A percentile compares a stretch with the other conserved stretches of the same genome.
Evolutionary conservation across 768 basidiomycete species (phyloP).

Genomic region (Epithele typhae): DNA sequence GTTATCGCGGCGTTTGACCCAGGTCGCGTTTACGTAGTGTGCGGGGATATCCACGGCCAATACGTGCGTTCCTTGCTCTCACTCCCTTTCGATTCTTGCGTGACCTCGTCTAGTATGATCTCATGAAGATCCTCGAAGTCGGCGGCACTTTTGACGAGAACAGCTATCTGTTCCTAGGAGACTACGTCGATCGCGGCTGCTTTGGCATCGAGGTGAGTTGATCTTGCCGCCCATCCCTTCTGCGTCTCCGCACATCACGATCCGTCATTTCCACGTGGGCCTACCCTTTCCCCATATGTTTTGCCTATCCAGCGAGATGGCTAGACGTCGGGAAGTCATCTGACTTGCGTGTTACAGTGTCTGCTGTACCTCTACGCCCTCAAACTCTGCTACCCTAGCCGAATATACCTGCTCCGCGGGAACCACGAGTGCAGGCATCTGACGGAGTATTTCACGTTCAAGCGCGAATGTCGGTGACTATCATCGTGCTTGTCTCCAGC

Average conservation of each 20-base stretch:
- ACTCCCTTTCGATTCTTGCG: not conserved
- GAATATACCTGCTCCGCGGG: constrained; percentile 81
- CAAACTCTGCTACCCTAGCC: constrained; percentile 86
- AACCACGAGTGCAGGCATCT: constrained; percentile 98
- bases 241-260: no score
- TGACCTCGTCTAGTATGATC: constrained; percentile 66
- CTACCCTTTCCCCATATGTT: not conserved
- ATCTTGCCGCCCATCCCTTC: not conserved
- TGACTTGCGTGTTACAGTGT: constrained; percentile 64
- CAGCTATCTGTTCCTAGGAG: constrained; percentile 89
- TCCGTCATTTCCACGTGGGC: no score
- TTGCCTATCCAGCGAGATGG: not conserved
- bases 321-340: no score
- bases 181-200: constrained; percentile 96
- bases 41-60: constrained; percentile 97
- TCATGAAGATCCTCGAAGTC: constrained; percentile 97
- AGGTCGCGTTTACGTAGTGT: constrained; percentile 49
- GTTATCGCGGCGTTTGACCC: not conserved
- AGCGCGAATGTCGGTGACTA: constrained; percentile 77
- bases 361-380: constrained; percentile 89
- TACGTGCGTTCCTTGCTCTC: constrained; percentile 49
- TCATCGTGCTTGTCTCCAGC: not conserved
- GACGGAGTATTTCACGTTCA: constrained; percentile 98
- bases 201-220: constrained; percentile 71
- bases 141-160: constrained; percentile 84